phyloP scores from a whole-genome alignment of 2,329 filamentous ascomycete species.

The Trichocomaceae sp. region DNA sequence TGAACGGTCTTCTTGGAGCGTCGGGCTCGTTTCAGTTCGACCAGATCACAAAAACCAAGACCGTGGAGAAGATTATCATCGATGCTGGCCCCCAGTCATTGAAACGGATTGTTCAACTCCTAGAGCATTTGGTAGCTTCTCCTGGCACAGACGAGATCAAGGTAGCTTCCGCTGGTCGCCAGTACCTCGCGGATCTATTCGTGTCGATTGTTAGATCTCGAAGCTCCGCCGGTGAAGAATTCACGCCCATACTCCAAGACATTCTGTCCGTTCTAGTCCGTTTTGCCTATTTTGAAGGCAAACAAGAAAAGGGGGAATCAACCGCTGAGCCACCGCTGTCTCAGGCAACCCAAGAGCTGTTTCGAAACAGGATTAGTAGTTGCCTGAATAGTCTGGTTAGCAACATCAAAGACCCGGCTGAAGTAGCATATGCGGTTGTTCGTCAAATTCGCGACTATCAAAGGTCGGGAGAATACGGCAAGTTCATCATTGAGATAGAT shows the following conservation, averaged over 20 bases:
- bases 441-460: slow-evolving; percentile 34
- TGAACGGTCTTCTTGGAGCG: slow-evolving; percentile 62
- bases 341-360: slow-evolving; percentile 44
- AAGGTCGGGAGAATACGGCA: slow-evolving; percentile 30
- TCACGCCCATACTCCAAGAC: slow-evolving; percentile 39
- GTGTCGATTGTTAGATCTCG: slow-evolving; percentile 44
- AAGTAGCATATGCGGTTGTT: slow-evolving; percentile 36
- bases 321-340: slow-evolving; percentile 35
- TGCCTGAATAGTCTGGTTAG: slow-evolving; percentile 47
- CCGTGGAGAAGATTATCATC: slow-evolving; percentile 66
- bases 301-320: slow-evolving; percentile 25
- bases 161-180: slow-evolving; percentile 41
- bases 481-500: slow-evolving; percentile 45
- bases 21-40: slow-evolving; percentile 75
- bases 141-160: slow-evolving; percentile 43
- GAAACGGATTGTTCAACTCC: slow-evolving; percentile 49
- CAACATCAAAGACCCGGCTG: slow-evolving; percentile 31
- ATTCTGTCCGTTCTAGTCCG: slow-evolving; percentile 43
- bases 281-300: slow-evolving; percentile 45
- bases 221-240: slow-evolving; percentile 29
- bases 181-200: slow-evolving; percentile 48
- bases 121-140: slow-evolving; percentile 42
- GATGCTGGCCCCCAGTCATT: slow-evolving; percentile 48
- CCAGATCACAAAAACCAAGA: slow-evolving; percentile 76
- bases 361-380: slow-evolving; percentile 50